These are phyloP conservation scores for Anisodus tanguticus DNA, from an alignment of 257 asterid genomes.

Conservation along the genomic window DNA sequence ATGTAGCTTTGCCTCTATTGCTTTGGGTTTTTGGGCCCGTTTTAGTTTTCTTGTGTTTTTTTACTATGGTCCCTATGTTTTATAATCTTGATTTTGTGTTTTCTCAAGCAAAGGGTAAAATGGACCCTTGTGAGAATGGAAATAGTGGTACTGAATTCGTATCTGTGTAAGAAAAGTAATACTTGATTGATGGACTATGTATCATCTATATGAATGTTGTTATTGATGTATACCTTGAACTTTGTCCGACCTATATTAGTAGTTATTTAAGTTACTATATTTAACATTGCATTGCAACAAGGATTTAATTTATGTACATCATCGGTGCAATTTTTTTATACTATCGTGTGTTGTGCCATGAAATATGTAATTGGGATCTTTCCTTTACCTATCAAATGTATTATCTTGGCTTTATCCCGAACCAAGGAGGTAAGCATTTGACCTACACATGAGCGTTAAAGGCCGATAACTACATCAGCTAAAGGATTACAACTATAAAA, in stretches of 20 bases:
- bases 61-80: slow-evolving; percentile 75
- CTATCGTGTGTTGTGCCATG: no score
- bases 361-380: no score
- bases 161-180: slow-evolving; percentile 23
- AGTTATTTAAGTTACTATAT: neutral
- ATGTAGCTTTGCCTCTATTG: slow-evolving; percentile 76
- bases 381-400: no score
- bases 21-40: slow-evolving; percentile 95
- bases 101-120: slow-evolving; percentile 39
- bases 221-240: neutral
- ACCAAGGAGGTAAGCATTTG: no score
- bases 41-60: slow-evolving; percentile 63
- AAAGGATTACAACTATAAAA: no score
- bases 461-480: no score
- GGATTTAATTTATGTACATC: no score
- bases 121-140: slow-evolving; percentile 31
- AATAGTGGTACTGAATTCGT: slow-evolving; percentile 26
- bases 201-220: slow-evolving; percentile 1
- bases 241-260: neutral
- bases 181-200: neutral
- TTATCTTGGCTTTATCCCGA: no score
- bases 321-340: no score
- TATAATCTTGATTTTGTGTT: slow-evolving; percentile 72
- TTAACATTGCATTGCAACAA: neutral
- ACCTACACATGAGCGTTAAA: no score